Base-by-base conservation (phyloP, 169 alveolate species). In the Ichthyophthirius multifiliis region DNA sequence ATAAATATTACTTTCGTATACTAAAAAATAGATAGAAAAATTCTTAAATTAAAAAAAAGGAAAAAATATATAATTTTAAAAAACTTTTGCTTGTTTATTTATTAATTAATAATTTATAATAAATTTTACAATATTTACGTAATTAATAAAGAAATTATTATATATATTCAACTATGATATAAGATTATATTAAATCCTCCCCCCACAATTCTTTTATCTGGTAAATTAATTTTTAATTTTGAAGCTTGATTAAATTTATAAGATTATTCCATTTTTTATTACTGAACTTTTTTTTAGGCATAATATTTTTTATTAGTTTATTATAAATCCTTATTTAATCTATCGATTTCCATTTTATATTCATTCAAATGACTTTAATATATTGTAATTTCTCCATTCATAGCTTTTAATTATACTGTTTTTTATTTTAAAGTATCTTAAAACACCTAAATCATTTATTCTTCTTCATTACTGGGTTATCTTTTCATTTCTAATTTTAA, bases 261-360 rank as follows among this genome's bases (percentile, higher is more conserved):
- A 64, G 84, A 76, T 7, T 82, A 84, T 13, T 90, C 95, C 47
- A 74, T 83, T 27, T 87, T 55, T 35, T 82, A 65, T 55, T 90
- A 71, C 43, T 87, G 92, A 74, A 88, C 84, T 65, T 89, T 93
- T 30, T 83, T 81, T 47, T 85, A 74, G 34, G 85, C 85, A 75
- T 89, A 93, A 84, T 91, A 93, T 37, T 83, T 89, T 80, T 90
- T 78, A 74, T 93, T 93, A 20, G 87, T 77, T 46, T 88, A 84
- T 47, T 83, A 83, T 7, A 93, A 83, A 37, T 88, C 91, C 43
- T 89, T 90, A n/a, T 80, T 93, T 3, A 94, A 83, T 73, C 97
- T 84, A 76, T 94, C 93, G 7, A 91, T 94, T 83, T 94, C 97
- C 80, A 89, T 88, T 86, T 89, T 90, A 82, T 94, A 94, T 44